These are phyloP conservation scores for Coprinopsis marcescibilis DNA, from an alignment of 768 basidiomycete genomes.

Conservation along the genomic window DNA sequence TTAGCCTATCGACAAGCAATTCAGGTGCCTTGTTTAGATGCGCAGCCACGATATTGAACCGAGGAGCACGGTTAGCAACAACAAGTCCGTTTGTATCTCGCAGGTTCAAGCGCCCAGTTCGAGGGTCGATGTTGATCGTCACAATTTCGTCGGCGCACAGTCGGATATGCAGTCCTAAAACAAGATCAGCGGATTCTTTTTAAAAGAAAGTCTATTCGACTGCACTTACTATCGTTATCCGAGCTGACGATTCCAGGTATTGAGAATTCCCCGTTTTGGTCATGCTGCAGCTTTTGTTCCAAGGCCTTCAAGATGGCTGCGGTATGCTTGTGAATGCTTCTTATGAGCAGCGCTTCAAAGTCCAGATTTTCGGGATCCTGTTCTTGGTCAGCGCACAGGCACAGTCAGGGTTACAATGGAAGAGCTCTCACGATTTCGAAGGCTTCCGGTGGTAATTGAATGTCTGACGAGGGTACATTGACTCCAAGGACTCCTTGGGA, in stretches of 20 bases:
- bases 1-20: slow-evolving; percentile 50
- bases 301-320: slow-evolving; percentile 54
- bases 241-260: slow-evolving; percentile 53
- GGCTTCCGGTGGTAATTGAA: slow-evolving; percentile 32
- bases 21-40: slow-evolving; percentile 67
- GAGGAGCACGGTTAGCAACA: slow-evolving; percentile 64
- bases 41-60: slow-evolving; percentile 53
- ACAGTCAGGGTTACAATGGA: too few relatives aligned
- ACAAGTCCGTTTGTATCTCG: slow-evolving; percentile 79
- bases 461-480: slow-evolving; percentile 43
- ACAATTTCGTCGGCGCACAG: slow-evolving; percentile 75
- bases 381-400: slow-evolving; percentile 2
- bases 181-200: slow-evolving; percentile 1
- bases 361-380: slow-evolving; percentile 67
- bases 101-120: slow-evolving; percentile 74
- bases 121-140: slow-evolving; percentile 68
- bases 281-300: slow-evolving; percentile 47
- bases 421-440: slow-evolving; percentile 49
- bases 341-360: slow-evolving; percentile 62
- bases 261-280: slow-evolving; percentile 54
- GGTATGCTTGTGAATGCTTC: slow-evolving; percentile 62
- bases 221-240: slow-evolving; percentile 45
- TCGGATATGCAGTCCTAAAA: slow-evolving; percentile 54
- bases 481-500: slow-evolving; percentile 62
- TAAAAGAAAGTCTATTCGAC: background rate